These are phyloP conservation scores for Schizothecium vesticola DNA, from an alignment of 495 filamentous ascomycete genomes.

Conservation along the genomic window DNA sequence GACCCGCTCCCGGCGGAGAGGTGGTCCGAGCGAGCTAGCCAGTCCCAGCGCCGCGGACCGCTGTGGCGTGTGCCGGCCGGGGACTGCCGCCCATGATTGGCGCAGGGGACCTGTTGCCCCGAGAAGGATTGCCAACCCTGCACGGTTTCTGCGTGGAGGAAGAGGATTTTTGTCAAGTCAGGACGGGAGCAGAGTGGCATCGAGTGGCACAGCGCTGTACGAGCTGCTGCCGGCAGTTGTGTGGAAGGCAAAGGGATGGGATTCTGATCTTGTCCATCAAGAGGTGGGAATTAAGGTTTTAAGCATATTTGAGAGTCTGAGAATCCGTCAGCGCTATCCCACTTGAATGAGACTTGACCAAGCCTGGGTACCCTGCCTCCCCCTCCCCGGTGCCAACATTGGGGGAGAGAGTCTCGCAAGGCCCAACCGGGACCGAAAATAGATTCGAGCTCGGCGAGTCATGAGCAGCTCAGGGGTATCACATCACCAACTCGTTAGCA, in stretches of 20 bases:
- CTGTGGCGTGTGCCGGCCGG: not conserved
- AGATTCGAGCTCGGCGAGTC: too few relatives aligned
- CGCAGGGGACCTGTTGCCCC: not conserved
- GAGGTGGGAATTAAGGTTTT: not conserved
- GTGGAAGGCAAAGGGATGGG: not conserved
- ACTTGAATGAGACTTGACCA: not conserved
- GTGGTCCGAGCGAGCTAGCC: not conserved
- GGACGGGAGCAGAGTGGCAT: not conserved
- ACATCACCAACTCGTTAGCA: not conserved
- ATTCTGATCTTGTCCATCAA: not conserved
- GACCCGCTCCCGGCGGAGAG: not conserved
- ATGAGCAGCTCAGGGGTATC: not conserved
- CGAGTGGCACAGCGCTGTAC: not conserved
- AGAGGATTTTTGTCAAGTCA: not conserved
- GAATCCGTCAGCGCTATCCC: not conserved
- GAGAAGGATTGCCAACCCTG: not conserved
- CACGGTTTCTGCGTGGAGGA: not conserved
- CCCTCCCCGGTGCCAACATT: not conserved
- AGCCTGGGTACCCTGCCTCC: too few relatives aligned
- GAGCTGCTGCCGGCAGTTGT: not conserved
- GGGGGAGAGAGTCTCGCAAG: not conserved
- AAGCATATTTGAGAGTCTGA: not conserved
- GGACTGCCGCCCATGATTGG: not conserved
- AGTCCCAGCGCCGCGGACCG: not conserved
- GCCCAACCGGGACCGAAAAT: not conserved